These are phyloP conservation scores for Phytomonas sp. DNA, from an alignment of 208 protist genomes.

Conservation along the genomic window DNA sequence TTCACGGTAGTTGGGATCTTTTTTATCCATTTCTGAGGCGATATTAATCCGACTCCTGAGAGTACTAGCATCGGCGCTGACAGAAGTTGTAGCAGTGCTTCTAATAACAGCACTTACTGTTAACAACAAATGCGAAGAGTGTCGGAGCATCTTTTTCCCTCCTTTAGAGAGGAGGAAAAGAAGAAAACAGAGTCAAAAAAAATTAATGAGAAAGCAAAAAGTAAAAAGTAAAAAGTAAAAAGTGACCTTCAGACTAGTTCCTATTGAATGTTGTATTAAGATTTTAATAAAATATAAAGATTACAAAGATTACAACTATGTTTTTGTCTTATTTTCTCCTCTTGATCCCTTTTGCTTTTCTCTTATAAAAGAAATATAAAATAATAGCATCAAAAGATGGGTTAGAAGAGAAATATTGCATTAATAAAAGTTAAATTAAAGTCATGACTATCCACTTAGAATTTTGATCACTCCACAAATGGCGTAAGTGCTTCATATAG, in stretches of 20 bases:
- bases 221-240: conserved; percentile 8
- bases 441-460: neutral
- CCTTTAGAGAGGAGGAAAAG: neutral
- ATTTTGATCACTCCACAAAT: conserved; percentile 3
- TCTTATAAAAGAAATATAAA: neutral
- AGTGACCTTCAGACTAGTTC: neutral
- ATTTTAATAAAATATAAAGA: neutral
- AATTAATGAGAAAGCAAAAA: conserved; percentile 6
- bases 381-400: neutral
- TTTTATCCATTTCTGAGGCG: conserved; percentile 25
- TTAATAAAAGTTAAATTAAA: conserved; percentile 1
- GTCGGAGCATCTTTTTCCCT: neutral
- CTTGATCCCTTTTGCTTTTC: neutral
- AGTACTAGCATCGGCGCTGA: neutral
- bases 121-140: neutral
- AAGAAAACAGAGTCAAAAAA: neutral
- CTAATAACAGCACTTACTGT: neutral
- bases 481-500: neutral
- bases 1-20: conserved; percentile 46
- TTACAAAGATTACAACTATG: neutral
- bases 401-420: neutral
- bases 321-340: neutral
- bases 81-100: neutral
- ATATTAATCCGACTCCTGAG: neutral
- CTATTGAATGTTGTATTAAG: conserved; percentile 4